These are phyloP conservation scores for Trichosporon asahii DNA, from an alignment of 1,284 basidiomycete species.

Conservation along the genomic window DNA sequence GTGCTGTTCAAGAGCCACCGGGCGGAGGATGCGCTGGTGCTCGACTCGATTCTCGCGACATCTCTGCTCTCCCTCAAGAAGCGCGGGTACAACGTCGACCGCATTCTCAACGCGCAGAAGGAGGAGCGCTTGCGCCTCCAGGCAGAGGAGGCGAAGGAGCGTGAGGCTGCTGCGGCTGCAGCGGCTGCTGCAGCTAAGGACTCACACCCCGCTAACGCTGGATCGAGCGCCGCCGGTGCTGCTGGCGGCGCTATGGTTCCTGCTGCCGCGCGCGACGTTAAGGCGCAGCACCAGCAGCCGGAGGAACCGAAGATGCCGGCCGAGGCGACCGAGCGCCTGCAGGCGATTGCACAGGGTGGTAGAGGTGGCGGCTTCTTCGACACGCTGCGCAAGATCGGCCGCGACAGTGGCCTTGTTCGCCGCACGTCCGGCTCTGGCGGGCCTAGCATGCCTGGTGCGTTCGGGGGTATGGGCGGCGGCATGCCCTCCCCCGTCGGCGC, in stretches of 20 bases:
- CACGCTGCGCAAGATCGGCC: conserved; percentile 6
- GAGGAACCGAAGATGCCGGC: not conserved
- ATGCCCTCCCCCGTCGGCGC: not conserved
- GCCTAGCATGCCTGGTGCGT: conserved; percentile 2
- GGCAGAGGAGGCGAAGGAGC: conserved; percentile 36
- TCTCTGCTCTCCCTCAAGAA: conserved; percentile 78
- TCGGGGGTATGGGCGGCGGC: not conserved
- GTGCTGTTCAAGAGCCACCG: conserved; percentile 70
- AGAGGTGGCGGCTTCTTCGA: not conserved
- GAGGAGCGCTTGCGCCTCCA: conserved; percentile 65
- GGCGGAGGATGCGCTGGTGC: conserved; percentile 76
- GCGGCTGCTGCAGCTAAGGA: not conserved
- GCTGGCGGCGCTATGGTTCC: not conserved
- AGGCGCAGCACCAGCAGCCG: not conserved
- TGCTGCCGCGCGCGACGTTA: not conserved
- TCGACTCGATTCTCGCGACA: conserved; percentile 73
- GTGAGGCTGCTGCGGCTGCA: conserved; percentile 38
- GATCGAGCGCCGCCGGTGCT: too few relatives aligned
- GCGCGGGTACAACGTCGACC: conserved; percentile 67
- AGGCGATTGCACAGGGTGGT: not conserved
- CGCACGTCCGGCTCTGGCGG: conserved; percentile 7
- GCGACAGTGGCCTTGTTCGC: not conserved
- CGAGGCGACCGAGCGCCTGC: not conserved
- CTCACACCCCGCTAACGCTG: not conserved
- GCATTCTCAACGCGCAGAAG: conserved; percentile 80